Base-by-base conservation (phyloP, 2,329 filamentous ascomycete genomes). In the Fusarium chlamydosporum region DNA sequence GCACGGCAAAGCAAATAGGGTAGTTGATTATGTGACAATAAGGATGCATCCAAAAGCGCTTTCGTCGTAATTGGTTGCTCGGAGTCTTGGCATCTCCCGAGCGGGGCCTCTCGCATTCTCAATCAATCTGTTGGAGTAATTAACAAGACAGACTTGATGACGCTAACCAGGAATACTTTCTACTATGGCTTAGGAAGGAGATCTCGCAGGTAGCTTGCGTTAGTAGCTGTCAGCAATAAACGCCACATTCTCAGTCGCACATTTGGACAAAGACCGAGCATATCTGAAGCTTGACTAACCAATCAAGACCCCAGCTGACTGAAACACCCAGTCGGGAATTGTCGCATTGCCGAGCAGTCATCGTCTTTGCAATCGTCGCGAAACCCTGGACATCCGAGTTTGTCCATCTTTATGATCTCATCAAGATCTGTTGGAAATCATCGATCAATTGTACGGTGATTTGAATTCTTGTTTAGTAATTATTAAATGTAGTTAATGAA, bases 21-120 rank as follows among this genome's bases (percentile, higher is more conserved):
- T 29, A 56, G n/a, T 41, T 33, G 57, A 33, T 59, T 50, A 58
- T 41, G 29, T 26, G 54, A 12, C n/a, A 16, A n/a, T 4, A 41
- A 20, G 16, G 6, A 26, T n/a, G 23, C 31, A 26, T 26, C 7
- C 12, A 15, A 35, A 18, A 11, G 51, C 12, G 6, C 15, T 26
- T 13, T 27, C 12, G 12, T 7, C 0, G 13, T n/a, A 1, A 61
- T 54, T 61, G 59, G 56, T 18, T 38, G 7, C 1, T 64, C 61
- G 61, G 61, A 27, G 29, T 64, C 61, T 64, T 64, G 59, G 61
- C 61, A 64, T 64, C 27, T 3, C 4, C 59, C 60, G 61, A 46
- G 41, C 41, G 18, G 34, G 15, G 27, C 16, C 3, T 1, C 3
- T n/a, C 6, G 8, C 7, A 8, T 5, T 5, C 3, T 3, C 5